Conservation (phyloP, 371 early-diverging fungal genomes). For the Massospora cicadina region DNA sequence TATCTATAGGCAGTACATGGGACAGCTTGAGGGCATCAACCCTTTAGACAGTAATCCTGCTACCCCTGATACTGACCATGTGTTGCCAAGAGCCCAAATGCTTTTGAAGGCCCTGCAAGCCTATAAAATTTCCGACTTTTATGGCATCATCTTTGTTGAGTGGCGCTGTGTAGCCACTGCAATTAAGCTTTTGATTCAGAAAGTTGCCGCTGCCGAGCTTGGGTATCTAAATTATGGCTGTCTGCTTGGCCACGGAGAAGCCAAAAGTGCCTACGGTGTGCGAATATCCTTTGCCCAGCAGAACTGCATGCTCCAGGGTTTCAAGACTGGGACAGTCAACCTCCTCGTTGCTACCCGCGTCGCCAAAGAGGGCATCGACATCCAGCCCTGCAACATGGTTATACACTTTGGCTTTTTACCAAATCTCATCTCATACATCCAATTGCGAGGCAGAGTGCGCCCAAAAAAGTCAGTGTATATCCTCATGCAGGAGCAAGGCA, state of each 20-base stretch:
- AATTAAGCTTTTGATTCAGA: conserved; percentile 29
- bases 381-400: conserved; percentile 84
- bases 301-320: conserved; percentile 38
- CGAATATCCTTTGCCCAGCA: conserved; percentile 45
- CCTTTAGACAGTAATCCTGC: conserved; percentile 12
- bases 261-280: conserved; percentile 23
- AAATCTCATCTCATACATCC: conserved; percentile 61
- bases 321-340: conserved; percentile 47
- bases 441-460: conserved; percentile 90
- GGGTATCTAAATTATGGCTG: conserved; percentile 28
- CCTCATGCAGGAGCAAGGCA: conserved; percentile 40
- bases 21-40: conserved; percentile 6
- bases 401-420: conserved; percentile 69
- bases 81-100: conserved; percentile 38
- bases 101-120: conserved; percentile 32
- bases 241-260: conserved; percentile 49
- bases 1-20: conserved; percentile 14
- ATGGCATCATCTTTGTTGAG: conserved; percentile 72
- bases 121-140: conserved; percentile 25
- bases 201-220: conserved; percentile 16
- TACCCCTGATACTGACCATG: conserved; percentile 17
- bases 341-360: conserved; percentile 84
- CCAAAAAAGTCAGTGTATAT: conserved; percentile 49
- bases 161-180: conserved; percentile 53
- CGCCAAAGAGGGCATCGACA: conserved; percentile 95